Conservation (phyloP, 2,329 filamentous ascomycete genomes). For the Cladosporium sp. region DNA sequence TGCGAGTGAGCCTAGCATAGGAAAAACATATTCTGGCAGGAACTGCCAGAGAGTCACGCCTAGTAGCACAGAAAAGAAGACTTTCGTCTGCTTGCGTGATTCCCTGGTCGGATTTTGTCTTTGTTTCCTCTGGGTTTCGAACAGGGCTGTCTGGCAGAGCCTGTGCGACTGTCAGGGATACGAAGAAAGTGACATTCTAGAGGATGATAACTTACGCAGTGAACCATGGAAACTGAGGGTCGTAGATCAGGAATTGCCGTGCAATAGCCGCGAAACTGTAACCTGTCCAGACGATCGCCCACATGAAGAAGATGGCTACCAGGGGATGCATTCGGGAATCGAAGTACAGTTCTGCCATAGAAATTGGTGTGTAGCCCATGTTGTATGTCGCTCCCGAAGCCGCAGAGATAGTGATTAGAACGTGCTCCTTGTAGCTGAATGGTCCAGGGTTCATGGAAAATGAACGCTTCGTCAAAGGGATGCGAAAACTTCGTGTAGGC, state of each 20-base stretch:
- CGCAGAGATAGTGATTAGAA: slow-evolving; percentile 47
- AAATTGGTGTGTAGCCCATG: slow-evolving; percentile 45
- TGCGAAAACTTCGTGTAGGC: slow-evolving; percentile 43
- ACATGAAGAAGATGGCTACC: slow-evolving; percentile 58
- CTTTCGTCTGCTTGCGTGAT: slow-evolving; percentile 51
- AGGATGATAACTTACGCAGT: slow-evolving; percentile 41
- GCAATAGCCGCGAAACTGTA: slow-evolving; percentile 58
- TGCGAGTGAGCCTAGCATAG: slow-evolving; percentile 56
- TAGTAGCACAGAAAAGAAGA: slow-evolving; percentile 53
- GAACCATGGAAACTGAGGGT: slow-evolving; percentile 54
- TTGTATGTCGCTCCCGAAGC: slow-evolving; percentile 20
- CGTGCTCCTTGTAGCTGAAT: slow-evolving; percentile 56
- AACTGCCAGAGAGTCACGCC: slow-evolving; percentile 59
- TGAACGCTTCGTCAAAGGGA: slow-evolving; percentile 46
- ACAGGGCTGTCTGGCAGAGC: slow-evolving; percentile 48
- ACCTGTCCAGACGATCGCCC: slow-evolving; percentile 54
- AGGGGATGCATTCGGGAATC: slow-evolving; percentile 48
- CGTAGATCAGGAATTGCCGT: slow-evolving; percentile 54
- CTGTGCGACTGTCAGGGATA: neutral
- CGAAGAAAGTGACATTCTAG: too few species aligned
- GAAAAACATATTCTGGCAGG: slow-evolving; percentile 57
- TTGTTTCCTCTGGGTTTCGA: slow-evolving; percentile 54
- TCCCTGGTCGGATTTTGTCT: slow-evolving; percentile 45
- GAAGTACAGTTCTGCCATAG: slow-evolving; percentile 56
- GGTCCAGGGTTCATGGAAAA: slow-evolving; percentile 56